Evolutionary conservation across 148 eudicot species (phyloP), one percentile per base, ranked within the genome.

Genomic region (Agrostemma githago): DNA sequence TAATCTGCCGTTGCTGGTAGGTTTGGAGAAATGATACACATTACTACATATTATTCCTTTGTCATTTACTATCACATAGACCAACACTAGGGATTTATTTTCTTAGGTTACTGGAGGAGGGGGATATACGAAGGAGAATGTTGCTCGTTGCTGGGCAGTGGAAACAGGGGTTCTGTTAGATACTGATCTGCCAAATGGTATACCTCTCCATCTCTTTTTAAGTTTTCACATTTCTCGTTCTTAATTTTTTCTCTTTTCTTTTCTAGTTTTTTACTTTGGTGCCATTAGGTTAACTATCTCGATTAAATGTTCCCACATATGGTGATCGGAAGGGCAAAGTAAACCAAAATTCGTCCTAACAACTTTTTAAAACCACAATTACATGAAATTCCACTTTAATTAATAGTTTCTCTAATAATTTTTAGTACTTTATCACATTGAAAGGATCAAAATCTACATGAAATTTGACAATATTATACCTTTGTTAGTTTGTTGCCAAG

Each of bases 71-170:
- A 78, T 67, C 62, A 57, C 59, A 48, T 57, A 65, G 37, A n/a
- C 60, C 62, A 59, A 70, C 51, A 20, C 34, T 48, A 59, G 63
- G 57, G 54, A 9, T 77, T 69, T 79, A 9, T 79, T 66, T 68
- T 69, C 62, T 67, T 76, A 95, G 99, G 99, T 95, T 73, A 95
- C 99, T 73, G 96, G 97, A 76, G 97, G 97, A 65, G 97, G 99
- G 17, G 99, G 99, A 72, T 95, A 95, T 83, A 95, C 99, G 20
- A 95, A 95, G 77, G 99, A 95, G 82, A 95, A 95, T 85, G 99
- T 95, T 56, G 99, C 99, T 78, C 86, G 99, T 72, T 95, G 99
- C 79, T 95, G 99, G 99, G 84, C 99, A 76, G 85, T 95, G 48
- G 99, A 95, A 85, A 95, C 99, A 37, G 97, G 96, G 75, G 86